These are phyloP conservation scores for Mycena chlorophos DNA, from an alignment of 768 basidiomycete genomes.

Conservation along the genomic window DNA sequence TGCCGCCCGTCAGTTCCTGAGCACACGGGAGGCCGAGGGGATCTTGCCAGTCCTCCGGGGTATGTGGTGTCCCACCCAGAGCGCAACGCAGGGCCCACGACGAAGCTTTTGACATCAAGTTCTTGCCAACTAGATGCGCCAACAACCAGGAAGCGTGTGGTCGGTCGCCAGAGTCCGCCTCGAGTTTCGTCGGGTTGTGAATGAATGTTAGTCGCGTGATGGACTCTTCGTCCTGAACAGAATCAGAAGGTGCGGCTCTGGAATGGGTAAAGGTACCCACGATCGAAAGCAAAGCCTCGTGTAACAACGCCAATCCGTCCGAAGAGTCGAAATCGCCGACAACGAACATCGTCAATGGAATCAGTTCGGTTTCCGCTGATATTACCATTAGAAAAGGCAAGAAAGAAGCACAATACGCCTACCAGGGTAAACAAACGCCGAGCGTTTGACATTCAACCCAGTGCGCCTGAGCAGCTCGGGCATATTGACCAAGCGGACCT, in stretches of 20 bases:
- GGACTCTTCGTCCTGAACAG: constrained; percentile 42
- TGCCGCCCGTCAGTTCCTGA: constrained; percentile 35
- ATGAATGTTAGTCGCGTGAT: constrained; percentile 71
- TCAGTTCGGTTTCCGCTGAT: constrained; percentile 32
- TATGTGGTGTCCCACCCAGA: constrained; percentile 26
- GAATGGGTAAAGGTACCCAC: constrained; percentile 7
- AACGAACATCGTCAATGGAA: constrained; percentile 58
- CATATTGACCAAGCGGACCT: constrained; percentile 55
- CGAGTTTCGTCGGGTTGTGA: constrained; percentile 57
- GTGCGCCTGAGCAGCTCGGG: constrained; percentile 52
- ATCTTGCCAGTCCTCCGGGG: constrained; percentile 35
- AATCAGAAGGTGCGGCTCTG: not conserved
- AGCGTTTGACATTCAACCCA: constrained; percentile 41
- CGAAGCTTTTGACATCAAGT: constrained; percentile 39
- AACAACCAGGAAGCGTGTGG: constrained; percentile 46
- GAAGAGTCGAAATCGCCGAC: constrained; percentile 76
- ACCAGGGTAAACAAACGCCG: constrained; percentile 69
- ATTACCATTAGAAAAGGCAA: not conserved
- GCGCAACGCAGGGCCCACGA: constrained; percentile 41
- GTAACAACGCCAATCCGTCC: constrained; percentile 58
- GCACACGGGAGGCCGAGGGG: constrained; percentile 37
- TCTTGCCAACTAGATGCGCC: constrained; percentile 48
- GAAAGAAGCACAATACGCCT: constrained; percentile 22
- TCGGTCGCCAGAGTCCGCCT: constrained; percentile 19
- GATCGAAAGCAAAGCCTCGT: constrained; percentile 50